These are phyloP conservation scores for Panicum virgatum DNA, from an alignment of 202 grass and related monocot genomes.

Conservation along the genomic window DNA sequence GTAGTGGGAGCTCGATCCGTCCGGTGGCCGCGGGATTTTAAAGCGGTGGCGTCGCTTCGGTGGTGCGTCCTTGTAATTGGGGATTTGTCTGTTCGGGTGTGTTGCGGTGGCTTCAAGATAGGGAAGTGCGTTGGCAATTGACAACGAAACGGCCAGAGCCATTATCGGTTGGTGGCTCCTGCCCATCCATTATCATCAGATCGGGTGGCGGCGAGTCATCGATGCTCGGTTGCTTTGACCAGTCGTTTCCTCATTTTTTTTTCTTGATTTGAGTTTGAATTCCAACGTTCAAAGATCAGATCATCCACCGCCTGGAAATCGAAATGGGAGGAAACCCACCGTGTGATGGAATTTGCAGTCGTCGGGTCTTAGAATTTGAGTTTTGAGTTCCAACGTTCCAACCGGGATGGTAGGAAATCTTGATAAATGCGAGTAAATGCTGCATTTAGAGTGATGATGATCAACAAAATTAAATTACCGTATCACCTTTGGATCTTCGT, in stretches of 20 bases:
- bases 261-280: constrained; percentile 1
- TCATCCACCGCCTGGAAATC: neutral
- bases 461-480: neutral
- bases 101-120: constrained; percentile 61
- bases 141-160: neutral
- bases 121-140: neutral
- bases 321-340: neutral
- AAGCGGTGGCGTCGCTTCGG: constrained; percentile 25
- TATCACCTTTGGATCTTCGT: neutral
- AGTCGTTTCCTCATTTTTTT: neutral
- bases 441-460: neutral
- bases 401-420: neutral
- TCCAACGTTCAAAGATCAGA: neutral
- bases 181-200: neutral
- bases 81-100: constrained; percentile 5
- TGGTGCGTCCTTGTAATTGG: constrained; percentile 29
- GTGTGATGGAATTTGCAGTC: too few species aligned
- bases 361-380: too few species aligned
- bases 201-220: too few species aligned
- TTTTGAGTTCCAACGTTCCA: neutral
- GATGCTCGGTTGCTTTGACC: neutral
- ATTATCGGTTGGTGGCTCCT: constrained; percentile 33
- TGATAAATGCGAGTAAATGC: neutral
- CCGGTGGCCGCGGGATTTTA: constrained; percentile 34
- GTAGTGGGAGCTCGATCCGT: constrained; percentile 25